Percentiles rank a stretch among this genome's conserved stretches.
phyloP scores from a whole-genome alignment of 768 basidiomycete species.

The Gloeopeniophorella convolvens region DNA sequence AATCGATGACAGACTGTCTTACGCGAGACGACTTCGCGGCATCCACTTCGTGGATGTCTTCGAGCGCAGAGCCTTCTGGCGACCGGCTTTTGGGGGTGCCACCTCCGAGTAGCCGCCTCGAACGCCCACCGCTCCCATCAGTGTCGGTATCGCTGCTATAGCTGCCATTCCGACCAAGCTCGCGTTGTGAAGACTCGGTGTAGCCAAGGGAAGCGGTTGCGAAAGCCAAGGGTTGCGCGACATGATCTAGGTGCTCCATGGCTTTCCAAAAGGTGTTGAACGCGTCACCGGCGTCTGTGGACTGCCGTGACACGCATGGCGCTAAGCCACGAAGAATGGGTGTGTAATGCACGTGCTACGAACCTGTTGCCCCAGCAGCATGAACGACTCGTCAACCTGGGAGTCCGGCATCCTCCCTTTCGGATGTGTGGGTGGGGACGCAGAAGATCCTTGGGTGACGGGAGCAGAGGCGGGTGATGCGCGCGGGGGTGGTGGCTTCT shows the following conservation, averaged over 20 bases:
- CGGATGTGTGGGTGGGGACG: constrained; percentile 40
- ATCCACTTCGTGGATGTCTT: constrained; percentile 19
- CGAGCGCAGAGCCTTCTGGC: constrained; percentile 23
- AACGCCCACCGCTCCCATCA: constrained; percentile 51
- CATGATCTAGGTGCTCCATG: constrained; percentile 79
- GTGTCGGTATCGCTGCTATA: constrained; percentile 61
- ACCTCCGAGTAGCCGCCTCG: constrained; percentile 39
- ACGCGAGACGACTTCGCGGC: constrained; percentile 11
- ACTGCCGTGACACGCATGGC: constrained; percentile 8
- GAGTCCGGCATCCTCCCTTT: constrained; percentile 43
- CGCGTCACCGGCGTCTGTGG: constrained; percentile 66
- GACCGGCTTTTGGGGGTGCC: constrained; percentile 27
- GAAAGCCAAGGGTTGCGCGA: constrained; percentile 80
- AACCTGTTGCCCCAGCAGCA: constrained; percentile 78
- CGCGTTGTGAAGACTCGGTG: constrained; percentile 29
- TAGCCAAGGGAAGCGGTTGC: constrained; percentile 68
- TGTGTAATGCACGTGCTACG: constrained; percentile 24
- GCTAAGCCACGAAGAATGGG: constrained; percentile 3
- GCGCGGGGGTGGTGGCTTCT: constrained; percentile 38
- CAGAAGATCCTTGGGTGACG: constrained; percentile 27
- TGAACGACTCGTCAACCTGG: constrained; percentile 79
- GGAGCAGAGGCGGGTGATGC: constrained; percentile 24
- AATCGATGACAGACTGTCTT: constrained; percentile 18
- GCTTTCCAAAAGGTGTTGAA: constrained; percentile 89
- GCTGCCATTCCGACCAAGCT: constrained; percentile 41